Base-by-base conservation (phyloP, 192 early-diverging fungal species). In the Mycoemilia scoparia region DNA sequence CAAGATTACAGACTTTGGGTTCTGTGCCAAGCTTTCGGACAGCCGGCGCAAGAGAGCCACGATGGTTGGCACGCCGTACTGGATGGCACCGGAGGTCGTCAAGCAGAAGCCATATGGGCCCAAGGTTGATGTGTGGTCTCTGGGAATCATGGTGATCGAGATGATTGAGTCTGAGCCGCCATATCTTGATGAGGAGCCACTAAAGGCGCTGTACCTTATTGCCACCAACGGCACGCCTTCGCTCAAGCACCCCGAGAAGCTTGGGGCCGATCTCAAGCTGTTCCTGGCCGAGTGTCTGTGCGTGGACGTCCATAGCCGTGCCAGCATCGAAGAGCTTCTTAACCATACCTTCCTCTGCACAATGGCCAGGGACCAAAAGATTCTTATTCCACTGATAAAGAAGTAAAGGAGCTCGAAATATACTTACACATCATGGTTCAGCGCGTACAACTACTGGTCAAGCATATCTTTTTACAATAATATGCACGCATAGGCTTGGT, bases 151-250 rank as follows among this genome's bases (percentile, higher is more conserved):
- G 87, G 85, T 82, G 1, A 88, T 91, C 35, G 87, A 95, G 54
- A 91, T 95, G 90, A 75, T 95, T 39, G 90, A 95, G 56, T 80
- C 81, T 36, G 90, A 95, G 45, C 90, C 87, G 6, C 90, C 90
- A 35, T 95, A 95, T 41, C 52, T 95, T 43, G 79, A 91, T 40
- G 90, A 95, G 59, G 84, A 89, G 48, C 84, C 90, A 20, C 66
- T 95, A 44, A 80, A 84, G 58, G 90, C 90, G n/a, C 59, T 91
- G 34, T 95, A 89, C 33, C 58, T 95, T 39, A 91, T 95, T 60
- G 90, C 87, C 5, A 95, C 87, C 29, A 91, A 89, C 44, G 90
- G 90, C 36, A 95, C 87, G 4, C 90, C 90, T 4, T 79, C 79
- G 31, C 61, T 90, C 13, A 84, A 88, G 60, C 64, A 81, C 34